These are phyloP conservation scores for Kappamyces sp. DNA, from an alignment of 192 early-diverging fungal species.

Conservation along the genomic window DNA sequence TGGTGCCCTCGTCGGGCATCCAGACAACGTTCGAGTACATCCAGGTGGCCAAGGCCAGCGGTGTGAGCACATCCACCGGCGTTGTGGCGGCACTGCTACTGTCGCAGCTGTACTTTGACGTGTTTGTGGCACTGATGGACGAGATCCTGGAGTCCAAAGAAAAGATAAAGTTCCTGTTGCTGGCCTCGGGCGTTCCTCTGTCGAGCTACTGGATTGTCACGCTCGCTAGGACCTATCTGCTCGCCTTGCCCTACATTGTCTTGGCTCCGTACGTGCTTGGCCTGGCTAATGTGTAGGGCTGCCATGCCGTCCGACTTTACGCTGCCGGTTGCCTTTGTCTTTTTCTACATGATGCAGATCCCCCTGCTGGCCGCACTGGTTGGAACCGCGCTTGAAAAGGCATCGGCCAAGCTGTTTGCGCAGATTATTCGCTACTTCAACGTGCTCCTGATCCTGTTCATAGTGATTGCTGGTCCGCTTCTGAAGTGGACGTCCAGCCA, in stretches of 20 bases:
- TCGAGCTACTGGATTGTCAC: constrained; percentile 12
- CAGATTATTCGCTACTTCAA: neutral
- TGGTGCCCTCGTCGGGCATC: constrained; percentile 1
- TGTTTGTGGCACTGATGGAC: neutral
- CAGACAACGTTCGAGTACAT: neutral
- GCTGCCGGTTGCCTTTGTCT: neutral
- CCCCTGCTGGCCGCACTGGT: constrained; percentile 1
- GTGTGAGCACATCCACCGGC: neutral
- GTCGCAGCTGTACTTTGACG: neutral
- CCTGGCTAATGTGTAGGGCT: neutral
- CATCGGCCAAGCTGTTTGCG: neutral
- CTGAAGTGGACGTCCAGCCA: neutral
- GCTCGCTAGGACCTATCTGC: neutral
- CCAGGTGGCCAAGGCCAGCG: neutral
- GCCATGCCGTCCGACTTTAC: neutral
- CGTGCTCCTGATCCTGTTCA: neutral
- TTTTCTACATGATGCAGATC: constrained; percentile 7
- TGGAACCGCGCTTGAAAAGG: neutral
- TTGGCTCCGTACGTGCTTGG: neutral
- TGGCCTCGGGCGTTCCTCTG: constrained; percentile 3
- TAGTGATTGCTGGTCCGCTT: neutral
- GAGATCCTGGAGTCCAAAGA: neutral
- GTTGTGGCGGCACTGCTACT: neutral
- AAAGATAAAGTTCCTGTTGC: constrained; percentile 8
- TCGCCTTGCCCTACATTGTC: neutral